Evolutionary conservation across 1,284 basidiomycete genomes (phyloP).

Genomic region (Cutaneotrichosporon spelunceum): DNA sequence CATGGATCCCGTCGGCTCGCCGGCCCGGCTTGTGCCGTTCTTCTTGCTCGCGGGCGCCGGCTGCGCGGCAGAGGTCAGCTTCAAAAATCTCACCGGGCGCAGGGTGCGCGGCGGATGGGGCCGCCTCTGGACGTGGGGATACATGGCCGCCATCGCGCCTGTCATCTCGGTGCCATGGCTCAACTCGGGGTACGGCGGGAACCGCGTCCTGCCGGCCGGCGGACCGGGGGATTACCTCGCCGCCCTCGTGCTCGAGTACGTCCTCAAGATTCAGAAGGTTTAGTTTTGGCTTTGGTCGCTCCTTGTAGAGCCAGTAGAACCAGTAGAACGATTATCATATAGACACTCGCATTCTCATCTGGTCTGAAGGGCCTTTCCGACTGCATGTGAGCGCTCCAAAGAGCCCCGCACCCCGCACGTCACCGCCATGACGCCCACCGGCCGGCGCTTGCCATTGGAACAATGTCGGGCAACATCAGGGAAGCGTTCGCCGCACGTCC

Average conservation of each 20-base stretch:
- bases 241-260: background rate
- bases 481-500: background rate
- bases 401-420: too few relatives aligned
- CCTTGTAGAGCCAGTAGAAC: too few relatives aligned
- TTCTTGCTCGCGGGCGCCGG: constrained; percentile 42
- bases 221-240: background rate
- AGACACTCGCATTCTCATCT: background rate
- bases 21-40: constrained; percentile 28
- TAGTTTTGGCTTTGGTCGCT: background rate
- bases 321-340: too few relatives aligned
- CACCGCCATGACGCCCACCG: background rate
- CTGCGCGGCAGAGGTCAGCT: constrained; percentile 21
- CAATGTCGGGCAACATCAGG: background rate
- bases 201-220: background rate
- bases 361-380: too few relatives aligned
- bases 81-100: constrained; percentile 25
- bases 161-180: background rate
- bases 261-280: background rate
- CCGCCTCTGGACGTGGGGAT: constrained; percentile 33
- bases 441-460: background rate
- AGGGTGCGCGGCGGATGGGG: constrained; percentile 40
- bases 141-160: background rate
- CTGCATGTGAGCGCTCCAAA: too few relatives aligned
- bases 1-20: constrained; percentile 29
- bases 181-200: background rate